Evolutionary conservation across 2,329 filamentous ascomycete genomes (phyloP), one percentile per base, ranked within the genome.

Genomic region (Mollisiaceae sp.): DNA sequence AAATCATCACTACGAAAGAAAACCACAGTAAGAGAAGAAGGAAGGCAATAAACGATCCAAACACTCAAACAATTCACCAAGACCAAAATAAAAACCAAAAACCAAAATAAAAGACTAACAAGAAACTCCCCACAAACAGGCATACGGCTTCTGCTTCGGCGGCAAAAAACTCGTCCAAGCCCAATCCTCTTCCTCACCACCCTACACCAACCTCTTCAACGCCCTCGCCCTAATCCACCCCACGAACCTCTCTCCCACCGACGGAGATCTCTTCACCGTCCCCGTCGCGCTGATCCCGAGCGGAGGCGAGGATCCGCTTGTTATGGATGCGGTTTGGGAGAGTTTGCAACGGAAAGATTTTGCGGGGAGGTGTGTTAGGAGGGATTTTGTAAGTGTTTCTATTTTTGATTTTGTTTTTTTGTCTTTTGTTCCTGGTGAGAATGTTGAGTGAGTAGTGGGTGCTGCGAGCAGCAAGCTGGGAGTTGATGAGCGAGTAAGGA

Each of bases 281-380:
- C 62, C 62, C 18, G 39, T 63, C 12, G 62, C 62, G 18, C 55
- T 63, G 15, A 47, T 63, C n/a, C 62, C 62, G 8, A 63, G 62
- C 35, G 62, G 56, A n/a, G 62, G 62, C 18, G 62, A 63, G 36
- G 62, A 63, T n/a, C 43, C n/a, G 41, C 24, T 8, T 12, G 55
- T 63, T 18, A 63, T 63, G 62, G 20, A 63, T 54, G 55, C 18
- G 11, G 36, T 63, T 15, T 63, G 62, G 62, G 55, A 43, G 14
- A 20, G 39, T 2, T 39, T 63, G 45, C 27, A 59, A 12, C 54
- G 54, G 62, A 59, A 59, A 52, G 32, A 50, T 36, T 59, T 59
- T 63, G 43, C 18, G 15, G 62, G 47, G 41, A 63, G 52, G 15
- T 63, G 62, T 35, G 43, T 59, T 20, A 36, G 55, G 56, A 59